Conservation (phyloP, 306 rosid genomes). For the Casuarina equisetifolia region DNA sequence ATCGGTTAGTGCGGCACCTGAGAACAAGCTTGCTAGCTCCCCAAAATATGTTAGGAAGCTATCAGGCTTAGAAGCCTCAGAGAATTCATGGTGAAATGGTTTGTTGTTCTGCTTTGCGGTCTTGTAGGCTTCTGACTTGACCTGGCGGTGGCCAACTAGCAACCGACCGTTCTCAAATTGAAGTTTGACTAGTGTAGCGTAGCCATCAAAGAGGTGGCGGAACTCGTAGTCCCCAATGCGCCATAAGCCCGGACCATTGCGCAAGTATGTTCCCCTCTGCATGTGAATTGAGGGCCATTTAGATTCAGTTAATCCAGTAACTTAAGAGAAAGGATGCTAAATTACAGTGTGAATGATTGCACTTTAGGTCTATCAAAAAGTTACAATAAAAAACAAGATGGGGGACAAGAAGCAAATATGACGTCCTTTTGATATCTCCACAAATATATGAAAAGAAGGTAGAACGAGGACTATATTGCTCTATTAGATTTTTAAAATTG, state of each 20-base stretch:
- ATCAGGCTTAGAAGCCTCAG: conserved; percentile 5
- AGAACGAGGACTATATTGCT: too few species aligned
- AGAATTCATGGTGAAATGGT: conserved; percentile 81
- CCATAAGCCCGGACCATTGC: conserved; percentile 98
- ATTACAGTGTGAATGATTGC: too few species aligned
- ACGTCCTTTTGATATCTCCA: neutral
- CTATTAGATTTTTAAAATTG: too few species aligned
- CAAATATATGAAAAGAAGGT: neutral
- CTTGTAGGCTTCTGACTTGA: conserved; percentile 71
- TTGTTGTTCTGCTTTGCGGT: conserved; percentile 71
- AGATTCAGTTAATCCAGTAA: too few species aligned
- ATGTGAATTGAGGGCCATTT: conserved; percentile 25
- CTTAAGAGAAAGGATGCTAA: too few species aligned
- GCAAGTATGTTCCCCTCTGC: conserved; percentile 91
- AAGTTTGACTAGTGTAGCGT: conserved; percentile 78
- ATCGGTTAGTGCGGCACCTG: conserved; percentile 80
- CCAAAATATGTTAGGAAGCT: conserved; percentile 67
- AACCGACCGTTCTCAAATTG: conserved; percentile 17
- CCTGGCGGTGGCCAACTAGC: conserved; percentile 69
- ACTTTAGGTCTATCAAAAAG: too few species aligned
- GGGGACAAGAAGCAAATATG: too few species aligned
- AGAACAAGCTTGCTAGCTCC: conserved; percentile 68
- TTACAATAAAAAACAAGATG: too few species aligned
- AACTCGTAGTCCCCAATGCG: conserved; percentile 77
- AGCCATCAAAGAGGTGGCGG: conserved; percentile 92